These are phyloP conservation scores for Dichotomocladium elegans DNA, from an alignment of 371 early-diverging fungal genomes.

Conservation along the genomic window DNA sequence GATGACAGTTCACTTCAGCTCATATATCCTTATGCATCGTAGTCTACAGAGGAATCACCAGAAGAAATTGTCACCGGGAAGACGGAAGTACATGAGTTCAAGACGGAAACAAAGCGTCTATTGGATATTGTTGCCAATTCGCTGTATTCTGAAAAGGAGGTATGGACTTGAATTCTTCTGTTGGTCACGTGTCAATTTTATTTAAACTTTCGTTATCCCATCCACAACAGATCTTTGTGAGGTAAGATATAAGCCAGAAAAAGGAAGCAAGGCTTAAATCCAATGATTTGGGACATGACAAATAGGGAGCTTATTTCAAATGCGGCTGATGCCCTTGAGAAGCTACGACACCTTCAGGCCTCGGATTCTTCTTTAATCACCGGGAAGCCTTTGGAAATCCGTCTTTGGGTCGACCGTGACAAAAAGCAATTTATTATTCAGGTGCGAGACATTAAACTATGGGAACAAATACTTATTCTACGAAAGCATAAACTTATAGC, in stretches of 20 bases:
- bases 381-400: slow-evolving; percentile 76
- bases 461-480: background rate
- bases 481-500: background rate
- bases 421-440: slow-evolving; percentile 79
- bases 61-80: slow-evolving; percentile 36
- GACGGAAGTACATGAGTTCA: slow-evolving; percentile 62
- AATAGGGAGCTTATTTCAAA: slow-evolving; percentile 95
- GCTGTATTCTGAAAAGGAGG: slow-evolving; percentile 86
- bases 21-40: too few relatives aligned
- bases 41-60: background rate
- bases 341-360: slow-evolving; percentile 81
- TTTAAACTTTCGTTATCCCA: background rate
- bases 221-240: slow-evolving; percentile 57
- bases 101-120: slow-evolving; percentile 82
- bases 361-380: slow-evolving; percentile 51
- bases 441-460: slow-evolving; percentile 12
- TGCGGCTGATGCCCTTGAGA: slow-evolving; percentile 98
- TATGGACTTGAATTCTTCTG: slow-evolving; percentile 19
- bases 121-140: slow-evolving; percentile 85
- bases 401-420: slow-evolving; percentile 70
- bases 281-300: too few relatives aligned
- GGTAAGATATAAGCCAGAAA: too few relatives aligned
- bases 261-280: too few relatives aligned
- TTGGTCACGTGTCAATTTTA: too few relatives aligned
- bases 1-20: too few relatives aligned